Evolutionary conservation across 1,284 basidiomycete genomes (phyloP).

Genomic region (Cryptococcus sp.): DNA sequence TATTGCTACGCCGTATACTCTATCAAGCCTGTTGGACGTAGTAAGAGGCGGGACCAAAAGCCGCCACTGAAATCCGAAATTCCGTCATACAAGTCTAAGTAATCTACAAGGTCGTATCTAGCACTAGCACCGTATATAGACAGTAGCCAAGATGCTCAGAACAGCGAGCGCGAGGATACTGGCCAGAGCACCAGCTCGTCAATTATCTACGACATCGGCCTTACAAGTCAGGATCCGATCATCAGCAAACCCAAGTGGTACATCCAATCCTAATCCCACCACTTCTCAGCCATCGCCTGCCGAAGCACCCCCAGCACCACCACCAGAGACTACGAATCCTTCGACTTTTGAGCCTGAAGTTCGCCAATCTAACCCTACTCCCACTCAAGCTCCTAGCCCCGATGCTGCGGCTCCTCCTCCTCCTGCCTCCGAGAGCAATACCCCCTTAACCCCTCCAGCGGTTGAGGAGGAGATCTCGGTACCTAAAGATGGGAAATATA

Average conservation of each 20-base stretch:
- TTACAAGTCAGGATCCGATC: conserved; percentile 20
- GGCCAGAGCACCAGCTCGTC: neutral
- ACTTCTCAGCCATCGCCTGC: conserved; percentile 23
- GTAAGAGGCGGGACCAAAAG: neutral
- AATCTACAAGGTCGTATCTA: neutral
- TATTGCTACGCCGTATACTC: too few species aligned
- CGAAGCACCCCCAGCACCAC: conserved; percentile 25
- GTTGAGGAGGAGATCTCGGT: neutral
- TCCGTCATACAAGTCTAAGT: neutral
- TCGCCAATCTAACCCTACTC: neutral
- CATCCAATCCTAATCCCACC: conserved; percentile 1
- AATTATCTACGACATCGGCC: conserved; percentile 13
- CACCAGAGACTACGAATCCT: conserved; percentile 19
- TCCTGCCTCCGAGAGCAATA: conserved; percentile 1
- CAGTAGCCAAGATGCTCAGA: neutral
- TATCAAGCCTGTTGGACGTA: too few species aligned
- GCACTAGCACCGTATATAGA: neutral
- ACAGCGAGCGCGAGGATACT: neutral
- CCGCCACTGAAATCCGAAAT: neutral
- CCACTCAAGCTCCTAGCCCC: neutral
- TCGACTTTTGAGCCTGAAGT: conserved; percentile 26
- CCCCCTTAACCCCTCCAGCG: neutral
- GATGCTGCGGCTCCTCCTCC: neutral
- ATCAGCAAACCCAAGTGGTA: conserved; percentile 3
- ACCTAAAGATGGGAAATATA: conserved; percentile 3